phyloP scores from a whole-genome alignment of 2,329 filamentous ascomycete genomes.

The Diplodia intermedia region DNA sequence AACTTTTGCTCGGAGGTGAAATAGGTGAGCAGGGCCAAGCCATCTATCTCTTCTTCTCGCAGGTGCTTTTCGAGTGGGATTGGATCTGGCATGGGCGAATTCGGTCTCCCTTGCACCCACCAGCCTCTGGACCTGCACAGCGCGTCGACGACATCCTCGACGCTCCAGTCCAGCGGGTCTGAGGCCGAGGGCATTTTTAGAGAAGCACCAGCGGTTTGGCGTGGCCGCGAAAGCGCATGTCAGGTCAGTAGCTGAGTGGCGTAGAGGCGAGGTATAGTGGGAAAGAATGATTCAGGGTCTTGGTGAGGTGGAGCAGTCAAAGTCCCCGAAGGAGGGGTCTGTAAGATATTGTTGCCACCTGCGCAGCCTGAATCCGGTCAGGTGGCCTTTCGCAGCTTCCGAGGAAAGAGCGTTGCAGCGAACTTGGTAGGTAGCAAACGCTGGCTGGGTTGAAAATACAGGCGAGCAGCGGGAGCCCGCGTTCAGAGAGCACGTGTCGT shows the following conservation, averaged over 20 bases:
- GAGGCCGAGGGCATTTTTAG: conserved; percentile 34
- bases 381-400: neutral
- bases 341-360: neutral
- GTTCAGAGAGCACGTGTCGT: neutral
- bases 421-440: neutral
- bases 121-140: conserved; percentile 65
- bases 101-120: conserved; percentile 52
- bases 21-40: conserved; percentile 67
- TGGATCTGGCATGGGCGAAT: conserved; percentile 59
- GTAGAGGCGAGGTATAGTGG: neutral
- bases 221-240: neutral
- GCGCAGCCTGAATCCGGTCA: neutral
- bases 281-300: neutral
- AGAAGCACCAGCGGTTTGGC: neutral
- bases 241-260: neutral
- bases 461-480: neutral
- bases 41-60: conserved; percentile 69
- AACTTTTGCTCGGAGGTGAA: conserved; percentile 56
- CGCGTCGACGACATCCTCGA: conserved; percentile 70
- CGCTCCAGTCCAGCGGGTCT: conserved; percentile 79
- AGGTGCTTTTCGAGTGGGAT: conserved; percentile 62
- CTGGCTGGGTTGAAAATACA: neutral
- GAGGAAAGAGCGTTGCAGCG: neutral
- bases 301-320: neutral
- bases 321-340: neutral